These are phyloP conservation scores for Gorgonomyces haynaldii DNA, from an alignment of 192 early-diverging fungal species.

Conservation along the genomic window DNA sequence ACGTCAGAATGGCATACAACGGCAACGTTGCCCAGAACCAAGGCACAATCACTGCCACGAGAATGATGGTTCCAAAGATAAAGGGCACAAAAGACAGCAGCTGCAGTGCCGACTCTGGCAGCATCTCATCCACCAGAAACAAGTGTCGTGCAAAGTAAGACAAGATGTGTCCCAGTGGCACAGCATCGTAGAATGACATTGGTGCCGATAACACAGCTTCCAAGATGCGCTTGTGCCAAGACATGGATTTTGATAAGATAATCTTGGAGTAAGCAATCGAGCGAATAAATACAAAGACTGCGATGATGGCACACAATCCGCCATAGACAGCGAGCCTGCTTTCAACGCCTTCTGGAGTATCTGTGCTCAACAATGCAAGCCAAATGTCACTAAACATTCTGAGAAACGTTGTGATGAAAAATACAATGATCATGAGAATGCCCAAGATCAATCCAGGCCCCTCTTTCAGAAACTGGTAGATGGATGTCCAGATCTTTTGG, in stretches of 20 bases:
- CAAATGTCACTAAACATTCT: conserved; percentile 30
- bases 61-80: conserved; percentile 36
- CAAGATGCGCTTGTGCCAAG: conserved; percentile 20
- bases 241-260: conserved; percentile 15
- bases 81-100: conserved; percentile 26
- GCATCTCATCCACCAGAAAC: conserved; percentile 17
- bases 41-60: conserved; percentile 39
- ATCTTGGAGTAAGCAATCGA: conserved; percentile 5
- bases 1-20: conserved; percentile 21
- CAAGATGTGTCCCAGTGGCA: conserved; percentile 27
- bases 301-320: conserved; percentile 11
- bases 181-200: conserved; percentile 32
- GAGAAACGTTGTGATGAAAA: conserved; percentile 35
- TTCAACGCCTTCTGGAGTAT: neutral
- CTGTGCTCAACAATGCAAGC: conserved; percentile 7
- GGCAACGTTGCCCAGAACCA: conserved; percentile 42
- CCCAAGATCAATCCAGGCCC: conserved; percentile 33
- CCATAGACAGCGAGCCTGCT: conserved; percentile 14
- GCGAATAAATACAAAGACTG: conserved; percentile 15
- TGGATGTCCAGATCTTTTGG: conserved; percentile 10
- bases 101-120: conserved; percentile 27
- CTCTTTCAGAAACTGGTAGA: conserved; percentile 22
- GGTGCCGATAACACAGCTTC: conserved; percentile 25
- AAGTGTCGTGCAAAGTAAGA: conserved; percentile 21
- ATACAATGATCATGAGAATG: too few species aligned